Evolutionary conservation across 148 eudicot species (phyloP).

Genomic region (Cornus florida): DNA sequence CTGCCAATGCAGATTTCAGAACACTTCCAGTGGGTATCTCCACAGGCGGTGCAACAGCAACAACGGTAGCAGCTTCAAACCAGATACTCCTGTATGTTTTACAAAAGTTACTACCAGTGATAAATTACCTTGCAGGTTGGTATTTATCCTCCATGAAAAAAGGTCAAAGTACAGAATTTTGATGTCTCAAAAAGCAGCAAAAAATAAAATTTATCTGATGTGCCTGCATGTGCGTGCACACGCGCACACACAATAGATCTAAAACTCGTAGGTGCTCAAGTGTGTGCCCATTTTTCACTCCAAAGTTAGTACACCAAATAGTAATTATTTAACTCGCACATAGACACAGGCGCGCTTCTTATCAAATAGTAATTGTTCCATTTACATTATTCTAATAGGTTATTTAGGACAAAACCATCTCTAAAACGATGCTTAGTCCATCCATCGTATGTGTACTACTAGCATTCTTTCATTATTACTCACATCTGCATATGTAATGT

Average conservation of each 20-base stretch:
- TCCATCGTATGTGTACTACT: neutral
- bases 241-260: neutral
- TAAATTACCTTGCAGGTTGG: neutral
- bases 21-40: constrained; percentile 83
- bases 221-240: neutral
- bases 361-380: neutral
- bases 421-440: neutral
- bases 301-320: no score
- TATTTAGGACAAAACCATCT: neutral
- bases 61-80: constrained; percentile 99
- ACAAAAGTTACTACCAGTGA: constrained; percentile 3
- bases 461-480: neutral
- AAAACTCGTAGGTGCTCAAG: no score
- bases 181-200: neutral
- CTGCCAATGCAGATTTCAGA: constrained; percentile 83
- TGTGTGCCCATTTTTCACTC: no score
- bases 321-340: no score
- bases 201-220: neutral
- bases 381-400: neutral
- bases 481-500: neutral
- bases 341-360: neutral
- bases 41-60: constrained; percentile 94
- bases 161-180: neutral
- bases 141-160: neutral
- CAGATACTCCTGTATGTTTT: constrained; percentile 69